These are phyloP conservation scores for Claviceps sp. DNA, from an alignment of 2,329 filamentous ascomycete genomes.

Conservation along the genomic window DNA sequence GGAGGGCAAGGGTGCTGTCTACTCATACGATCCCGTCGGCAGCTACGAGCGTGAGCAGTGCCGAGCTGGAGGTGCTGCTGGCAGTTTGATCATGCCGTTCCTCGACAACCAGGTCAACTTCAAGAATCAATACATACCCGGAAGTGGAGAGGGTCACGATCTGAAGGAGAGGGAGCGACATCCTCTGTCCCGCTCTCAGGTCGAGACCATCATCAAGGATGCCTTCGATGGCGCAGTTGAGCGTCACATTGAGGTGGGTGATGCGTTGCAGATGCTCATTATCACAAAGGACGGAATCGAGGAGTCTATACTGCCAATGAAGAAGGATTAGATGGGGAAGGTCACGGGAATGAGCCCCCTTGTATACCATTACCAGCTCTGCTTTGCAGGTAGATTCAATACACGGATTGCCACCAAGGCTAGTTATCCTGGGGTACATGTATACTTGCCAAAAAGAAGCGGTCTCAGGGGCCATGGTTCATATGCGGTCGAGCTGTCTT, in stretches of 20 bases:
- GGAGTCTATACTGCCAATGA: conserved; percentile 72
- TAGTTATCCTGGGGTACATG: background rate
- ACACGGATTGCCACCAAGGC: background rate
- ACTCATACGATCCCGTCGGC: conserved; percentile 95
- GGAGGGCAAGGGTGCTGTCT: conserved; percentile 84
- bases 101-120: conserved; percentile 99
- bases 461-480: background rate
- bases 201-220: conserved; percentile 85
- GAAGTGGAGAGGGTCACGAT: conserved; percentile 70
- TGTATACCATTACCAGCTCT: conserved; percentile 5
- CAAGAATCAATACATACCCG: conserved; percentile 95
- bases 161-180: conserved; percentile 57
- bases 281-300: conserved; percentile 81
- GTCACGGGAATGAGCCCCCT: background rate
- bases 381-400: conserved; percentile 3
- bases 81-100: conserved; percentile 96
- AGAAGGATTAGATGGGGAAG: conserved; percentile 59
- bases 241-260: conserved; percentile 97
- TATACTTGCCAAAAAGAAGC: background rate
- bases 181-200: conserved; percentile 58
- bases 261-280: conserved; percentile 88
- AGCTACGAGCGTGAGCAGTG: conserved; percentile 97
- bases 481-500: background rate
- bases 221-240: conserved; percentile 97
- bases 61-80: conserved; percentile 80